Evolutionary conservation across 805 yeast genomes (phyloP).

Genomic region (Wickerhamiella bombiphila): DNA sequence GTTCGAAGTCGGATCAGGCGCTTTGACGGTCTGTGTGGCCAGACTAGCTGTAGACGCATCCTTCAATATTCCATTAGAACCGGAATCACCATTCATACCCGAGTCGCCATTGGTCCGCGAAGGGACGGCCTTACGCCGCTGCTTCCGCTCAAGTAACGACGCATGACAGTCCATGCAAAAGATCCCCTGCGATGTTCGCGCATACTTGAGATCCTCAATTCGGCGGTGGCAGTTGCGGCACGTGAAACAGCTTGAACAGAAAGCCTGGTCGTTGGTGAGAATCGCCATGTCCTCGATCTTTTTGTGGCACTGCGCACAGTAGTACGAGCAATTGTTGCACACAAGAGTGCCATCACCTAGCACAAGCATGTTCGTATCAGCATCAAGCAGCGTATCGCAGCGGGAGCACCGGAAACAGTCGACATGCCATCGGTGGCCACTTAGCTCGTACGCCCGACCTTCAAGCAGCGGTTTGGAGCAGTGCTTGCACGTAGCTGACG

Average conservation of each 20-base stretch:
- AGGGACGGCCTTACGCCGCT: conserved; percentile 28
- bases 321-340: conserved; percentile 84
- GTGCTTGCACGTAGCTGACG: conserved; percentile 16
- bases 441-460: conserved; percentile 88
- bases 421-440: conserved; percentile 92
- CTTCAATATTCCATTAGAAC: not conserved
- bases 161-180: conserved; percentile 92
- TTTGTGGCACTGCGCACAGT: conserved; percentile 69
- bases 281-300: conserved; percentile 90
- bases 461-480: conserved; percentile 35
- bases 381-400: conserved; percentile 64
- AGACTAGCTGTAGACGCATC: not conserved
- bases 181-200: conserved; percentile 81
- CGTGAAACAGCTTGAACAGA: conserved; percentile 77
- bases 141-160: conserved; percentile 59
- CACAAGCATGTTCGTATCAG: conserved; percentile 79
- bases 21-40: too few relatives aligned
- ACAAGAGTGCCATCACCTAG: conserved; percentile 85
- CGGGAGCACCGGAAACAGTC: conserved; percentile 82
- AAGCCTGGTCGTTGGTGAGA: conserved; percentile 87
- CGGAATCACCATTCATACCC: not conserved
- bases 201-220: conserved; percentile 80
- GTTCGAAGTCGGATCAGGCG: too few relatives aligned
- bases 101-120: conserved; percentile 8
- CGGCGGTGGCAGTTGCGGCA: conserved; percentile 77